Percentiles rank a stretch among this genome's conserved stretches.
Conservation (phyloP, 2,329 filamentous ascomycete species). For the Verticillium dahliae region DNA sequence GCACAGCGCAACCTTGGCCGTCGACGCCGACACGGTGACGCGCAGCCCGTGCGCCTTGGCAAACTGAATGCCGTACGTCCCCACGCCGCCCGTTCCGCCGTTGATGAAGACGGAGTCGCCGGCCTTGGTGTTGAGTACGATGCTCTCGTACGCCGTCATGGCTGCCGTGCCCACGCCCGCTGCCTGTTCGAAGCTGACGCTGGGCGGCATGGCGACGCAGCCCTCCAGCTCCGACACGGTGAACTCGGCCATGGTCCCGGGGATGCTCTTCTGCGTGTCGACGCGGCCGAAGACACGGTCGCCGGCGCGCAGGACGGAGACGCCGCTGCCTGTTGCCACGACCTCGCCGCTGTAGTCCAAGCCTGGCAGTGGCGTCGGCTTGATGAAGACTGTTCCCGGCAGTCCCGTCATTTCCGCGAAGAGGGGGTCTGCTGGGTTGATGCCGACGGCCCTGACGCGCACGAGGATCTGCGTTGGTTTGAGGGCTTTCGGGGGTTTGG, state of each 20-base stretch:
- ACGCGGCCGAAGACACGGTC: conserved; percentile 36
- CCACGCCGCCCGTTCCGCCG: conserved; percentile 57
- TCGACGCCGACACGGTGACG: conserved; percentile 59
- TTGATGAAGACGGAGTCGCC: conserved; percentile 60
- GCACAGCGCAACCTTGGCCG: conserved; percentile 50
- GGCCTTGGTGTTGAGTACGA: conserved; percentile 36
- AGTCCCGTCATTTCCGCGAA: conserved; percentile 28
- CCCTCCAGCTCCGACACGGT: conserved; percentile 23
- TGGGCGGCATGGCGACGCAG: conserved; percentile 30
- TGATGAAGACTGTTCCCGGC: conserved; percentile 23
- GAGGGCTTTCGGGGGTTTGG: conserved; percentile 15
- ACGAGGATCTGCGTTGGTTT: conserved; percentile 30
- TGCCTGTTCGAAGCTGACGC: conserved; percentile 31
- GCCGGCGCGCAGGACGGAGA: conserved; percentile 24
- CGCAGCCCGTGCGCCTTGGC: conserved; percentile 55
- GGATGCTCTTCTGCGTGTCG: conserved; percentile 19
- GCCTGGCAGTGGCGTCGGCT: conserved; percentile 37
- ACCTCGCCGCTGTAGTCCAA: conserved; percentile 48
- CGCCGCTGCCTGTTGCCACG: conserved; percentile 17
- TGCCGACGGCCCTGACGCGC: conserved; percentile 30
- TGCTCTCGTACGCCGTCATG: conserved; percentile 40
- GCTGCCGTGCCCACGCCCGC: conserved; percentile 36
- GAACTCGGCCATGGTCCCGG: conserved; percentile 38
- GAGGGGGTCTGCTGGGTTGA: conserved; percentile 47
- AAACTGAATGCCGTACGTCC: conserved; percentile 56